Evolutionary conservation across 176 grass and related monocot genomes (phyloP).

Genomic region (Poa annua): DNA sequence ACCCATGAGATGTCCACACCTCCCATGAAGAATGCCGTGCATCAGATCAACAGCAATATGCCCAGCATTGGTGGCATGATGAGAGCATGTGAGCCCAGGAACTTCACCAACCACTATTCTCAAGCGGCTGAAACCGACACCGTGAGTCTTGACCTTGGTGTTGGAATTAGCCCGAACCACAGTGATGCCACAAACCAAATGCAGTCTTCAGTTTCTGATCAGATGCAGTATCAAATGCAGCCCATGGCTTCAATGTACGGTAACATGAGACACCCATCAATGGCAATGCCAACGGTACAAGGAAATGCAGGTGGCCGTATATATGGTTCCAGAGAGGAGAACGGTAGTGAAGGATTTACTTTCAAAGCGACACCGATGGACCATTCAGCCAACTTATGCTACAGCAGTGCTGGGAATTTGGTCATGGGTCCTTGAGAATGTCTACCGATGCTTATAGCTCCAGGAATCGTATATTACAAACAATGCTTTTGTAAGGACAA

Average conservation of each 20-base stretch:
- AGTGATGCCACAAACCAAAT: slow-evolving; percentile 51
- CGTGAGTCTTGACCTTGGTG: slow-evolving; percentile 92
- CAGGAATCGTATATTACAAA: slow-evolving; percentile 41
- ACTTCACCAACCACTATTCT: slow-evolving; percentile 57
- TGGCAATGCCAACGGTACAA: slow-evolving; percentile 46
- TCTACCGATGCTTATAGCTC: slow-evolving; percentile 32
- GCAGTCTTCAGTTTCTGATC: slow-evolving; percentile 42
- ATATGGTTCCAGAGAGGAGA: slow-evolving; percentile 64
- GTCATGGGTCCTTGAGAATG: slow-evolving; percentile 72
- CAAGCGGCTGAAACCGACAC: slow-evolving; percentile 60
- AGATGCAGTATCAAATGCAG: slow-evolving; percentile 77
- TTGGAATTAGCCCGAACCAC: slow-evolving; percentile 83
- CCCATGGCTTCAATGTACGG: slow-evolving; percentile 45
- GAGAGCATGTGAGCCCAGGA: slow-evolving; percentile 60
- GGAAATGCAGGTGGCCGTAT: slow-evolving; percentile 52
- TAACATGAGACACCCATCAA: slow-evolving; percentile 52
- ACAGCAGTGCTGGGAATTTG: slow-evolving; percentile 81
- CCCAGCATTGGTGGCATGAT: slow-evolving; percentile 61
- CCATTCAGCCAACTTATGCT: slow-evolving; percentile 84
- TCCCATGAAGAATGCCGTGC: slow-evolving; percentile 43
- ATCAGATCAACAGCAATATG: slow-evolving; percentile 52
- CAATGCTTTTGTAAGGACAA: slow-evolving; percentile 20
- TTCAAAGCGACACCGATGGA: slow-evolving; percentile 77
- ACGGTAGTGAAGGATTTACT: slow-evolving; percentile 68
- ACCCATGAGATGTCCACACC: slow-evolving; percentile 56